Percentiles rank a stretch among this genome's conserved stretches.
These are phyloP conservation scores for Fusarium verticillioides DNA, from an alignment of 2,329 filamentous ascomycete species.

Conservation along the genomic window DNA sequence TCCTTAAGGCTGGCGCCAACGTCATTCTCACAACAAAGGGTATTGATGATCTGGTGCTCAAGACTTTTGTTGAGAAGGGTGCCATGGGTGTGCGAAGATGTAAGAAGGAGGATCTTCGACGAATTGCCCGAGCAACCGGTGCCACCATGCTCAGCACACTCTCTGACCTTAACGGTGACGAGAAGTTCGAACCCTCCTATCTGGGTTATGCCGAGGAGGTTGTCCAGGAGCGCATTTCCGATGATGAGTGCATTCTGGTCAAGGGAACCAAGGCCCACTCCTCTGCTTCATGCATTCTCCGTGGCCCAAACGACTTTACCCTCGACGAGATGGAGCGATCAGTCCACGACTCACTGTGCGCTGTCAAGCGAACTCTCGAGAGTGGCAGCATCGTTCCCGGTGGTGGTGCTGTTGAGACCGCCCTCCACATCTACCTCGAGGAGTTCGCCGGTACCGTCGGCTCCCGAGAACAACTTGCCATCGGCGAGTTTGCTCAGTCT, in stretches of 20 bases:
- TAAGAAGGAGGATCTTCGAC: constrained; percentile 97
- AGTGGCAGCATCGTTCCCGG: constrained; percentile 97
- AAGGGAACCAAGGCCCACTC: constrained; percentile 96
- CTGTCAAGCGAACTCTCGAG: constrained; percentile 96
- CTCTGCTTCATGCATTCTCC: constrained; percentile 94
- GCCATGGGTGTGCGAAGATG: constrained; percentile 96
- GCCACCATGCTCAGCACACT: constrained; percentile 92
- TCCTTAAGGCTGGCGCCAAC: constrained; percentile 95
- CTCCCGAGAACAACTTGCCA: constrained; percentile 96
- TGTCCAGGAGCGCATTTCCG: constrained; percentile 96
- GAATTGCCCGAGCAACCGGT: constrained; percentile 95
- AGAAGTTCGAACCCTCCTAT: constrained; percentile 92
- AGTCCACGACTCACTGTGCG: constrained; percentile 94
- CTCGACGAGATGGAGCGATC: constrained; percentile 99
- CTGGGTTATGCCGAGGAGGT: constrained; percentile 95
- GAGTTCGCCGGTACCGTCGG: constrained; percentile 98
- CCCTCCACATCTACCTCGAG: constrained; percentile 97
- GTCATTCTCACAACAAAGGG: constrained; percentile 98
- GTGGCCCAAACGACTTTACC: constrained; percentile 94
- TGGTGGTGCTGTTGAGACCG: constrained; percentile 97
- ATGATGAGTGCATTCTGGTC: constrained; percentile 97
- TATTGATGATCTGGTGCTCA: constrained; percentile 95
- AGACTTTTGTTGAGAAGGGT: constrained; percentile 92
- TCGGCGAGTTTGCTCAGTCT: constrained; percentile 95
- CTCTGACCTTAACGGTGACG: constrained; percentile 96